phyloP scores from a whole-genome alignment of 768 basidiomycete species.

The Gymnopilus junonius region DNA sequence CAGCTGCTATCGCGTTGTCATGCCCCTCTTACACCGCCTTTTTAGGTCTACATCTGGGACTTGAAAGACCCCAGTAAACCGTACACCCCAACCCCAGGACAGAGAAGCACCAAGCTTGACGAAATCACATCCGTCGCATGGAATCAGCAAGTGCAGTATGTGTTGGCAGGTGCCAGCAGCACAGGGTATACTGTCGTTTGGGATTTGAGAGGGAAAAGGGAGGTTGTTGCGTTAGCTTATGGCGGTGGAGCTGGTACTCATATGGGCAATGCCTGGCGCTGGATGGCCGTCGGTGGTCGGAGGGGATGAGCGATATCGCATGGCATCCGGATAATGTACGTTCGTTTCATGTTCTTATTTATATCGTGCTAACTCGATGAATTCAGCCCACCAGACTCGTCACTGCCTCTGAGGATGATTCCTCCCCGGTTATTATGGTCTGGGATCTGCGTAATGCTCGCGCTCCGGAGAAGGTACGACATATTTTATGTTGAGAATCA shows the following conservation, averaged over 20 bases:
- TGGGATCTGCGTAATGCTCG: conserved; percentile 99
- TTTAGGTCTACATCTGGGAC: conserved; percentile 99
- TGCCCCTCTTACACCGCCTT: conserved; percentile 10
- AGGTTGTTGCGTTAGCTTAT: conserved; percentile 90
- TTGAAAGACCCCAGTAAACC: conserved; percentile 89
- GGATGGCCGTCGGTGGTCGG: conserved; percentile 75
- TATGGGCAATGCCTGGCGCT: conserved; percentile 55
- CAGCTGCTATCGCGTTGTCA: background rate
- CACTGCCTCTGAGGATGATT: conserved; percentile 95
- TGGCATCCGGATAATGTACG: conserved; percentile 97
- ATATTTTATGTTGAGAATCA: no score
- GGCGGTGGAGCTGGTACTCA: conserved; percentile 83
- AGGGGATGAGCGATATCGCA: conserved; percentile 97
- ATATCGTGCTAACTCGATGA: background rate
- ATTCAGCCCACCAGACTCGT: conserved; percentile 89
- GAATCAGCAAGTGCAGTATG: conserved; percentile 94
- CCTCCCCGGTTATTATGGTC: conserved; percentile 93
- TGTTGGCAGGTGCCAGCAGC: conserved; percentile 91
- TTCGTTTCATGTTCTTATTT: background rate
- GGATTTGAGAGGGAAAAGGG: conserved; percentile 93
- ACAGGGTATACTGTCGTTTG: conserved; percentile 97
- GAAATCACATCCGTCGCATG: conserved; percentile 94
- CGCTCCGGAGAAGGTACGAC: conserved; percentile 89
- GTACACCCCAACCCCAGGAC: conserved; percentile 81
- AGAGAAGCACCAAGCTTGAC: conserved; percentile 83